Evolutionary conservation across 768 basidiomycete genomes (phyloP).

Genomic region (Solioccasus polychromus): DNA sequence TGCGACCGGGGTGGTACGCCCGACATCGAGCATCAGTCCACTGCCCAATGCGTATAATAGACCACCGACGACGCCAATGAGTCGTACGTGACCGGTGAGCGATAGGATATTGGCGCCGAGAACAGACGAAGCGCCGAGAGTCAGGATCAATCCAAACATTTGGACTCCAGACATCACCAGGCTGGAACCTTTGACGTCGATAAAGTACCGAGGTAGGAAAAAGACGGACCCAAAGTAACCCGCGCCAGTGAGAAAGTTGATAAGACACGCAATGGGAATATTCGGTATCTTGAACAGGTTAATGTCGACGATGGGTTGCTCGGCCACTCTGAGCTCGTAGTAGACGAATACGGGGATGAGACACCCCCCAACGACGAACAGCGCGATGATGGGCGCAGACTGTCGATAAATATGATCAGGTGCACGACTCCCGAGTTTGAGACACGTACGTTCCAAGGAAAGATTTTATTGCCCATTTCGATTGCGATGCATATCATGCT

Average conservation of each 20-base stretch:
- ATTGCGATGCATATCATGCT: slow-evolving; percentile 36
- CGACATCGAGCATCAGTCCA: slow-evolving; percentile 32
- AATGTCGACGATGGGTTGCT: slow-evolving; percentile 35
- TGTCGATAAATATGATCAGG: slow-evolving; percentile 11
- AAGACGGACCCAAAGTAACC: slow-evolving; percentile 38
- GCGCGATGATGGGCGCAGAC: slow-evolving; percentile 28
- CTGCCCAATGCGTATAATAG: slow-evolving; percentile 33
- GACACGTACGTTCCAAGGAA: slow-evolving; percentile 32
- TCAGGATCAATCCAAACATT: slow-evolving; percentile 35
- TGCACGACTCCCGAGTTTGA: not conserved
- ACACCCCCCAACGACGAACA: slow-evolving; percentile 28
- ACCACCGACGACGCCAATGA: slow-evolving; percentile 30
- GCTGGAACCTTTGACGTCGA: slow-evolving; percentile 34
- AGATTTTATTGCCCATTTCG: slow-evolving; percentile 37
- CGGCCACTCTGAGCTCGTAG: slow-evolving; percentile 33
- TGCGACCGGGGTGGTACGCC: slow-evolving; percentile 25
- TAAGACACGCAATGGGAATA: slow-evolving; percentile 34
- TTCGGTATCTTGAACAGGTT: slow-evolving; percentile 32
- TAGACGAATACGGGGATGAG: slow-evolving; percentile 35
- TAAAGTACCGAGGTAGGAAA: slow-evolving; percentile 39
- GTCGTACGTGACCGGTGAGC: slow-evolving; percentile 30
- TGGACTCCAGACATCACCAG: slow-evolving; percentile 33
- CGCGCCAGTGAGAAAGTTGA: slow-evolving; percentile 38
- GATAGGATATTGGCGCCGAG: slow-evolving; percentile 34
- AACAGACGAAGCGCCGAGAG: slow-evolving; percentile 33